Base-by-base conservation (phyloP, 192 early-diverging fungal species). In the Coemansia pectinata region DNA sequence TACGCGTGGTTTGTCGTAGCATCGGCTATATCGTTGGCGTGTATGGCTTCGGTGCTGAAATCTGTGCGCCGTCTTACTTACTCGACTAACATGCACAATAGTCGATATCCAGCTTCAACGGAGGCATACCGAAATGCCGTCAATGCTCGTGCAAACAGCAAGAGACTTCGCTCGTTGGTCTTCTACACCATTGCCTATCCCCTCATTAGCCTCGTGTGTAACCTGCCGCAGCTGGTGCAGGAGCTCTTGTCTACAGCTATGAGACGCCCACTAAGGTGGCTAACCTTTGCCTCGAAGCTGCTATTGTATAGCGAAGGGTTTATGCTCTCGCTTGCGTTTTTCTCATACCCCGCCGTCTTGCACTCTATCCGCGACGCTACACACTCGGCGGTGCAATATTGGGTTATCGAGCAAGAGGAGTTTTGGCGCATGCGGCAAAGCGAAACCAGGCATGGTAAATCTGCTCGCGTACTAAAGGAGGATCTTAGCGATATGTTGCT, bases 371-470 rank as follows among this genome's bases (percentile, higher is more conserved):
- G 81, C 41, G 81, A 83, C 25, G 53, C 78, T 25, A 76, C 59
- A 4, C 71, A 83, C 38, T 40, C 64, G 42, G 73, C 76, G 21
- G 73, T 83, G 11, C 76, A 78, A 55, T 83, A 83, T 36, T 83
- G 81, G 81, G 70, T 83, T 7, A 42, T 83, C 21, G 81, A 83
- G 34, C 81, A 83, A 25, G 81, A 83, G 44, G 81, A 83, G 55
- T 83, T 65, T 31, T 83, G 81, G 81, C 45, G 63, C 23, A 63
- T 75, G 65, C 61, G 50, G 8, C 57, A 73, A 8, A 52, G 17
- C 11, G 73, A 83, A 21, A 21, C 39, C 12, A 65, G 64, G 12
- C 65, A 42, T 40, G 33, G 61, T 0, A 33, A 40, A 19, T 42
- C 23, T 17, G 21, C 33, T 1, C 67, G 31, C 5, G n/a, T 44